These are phyloP conservation scores for Saccharomyces hybrid DNA, from an alignment of 1,139 yeast genomes.

Conservation along the genomic window DNA sequence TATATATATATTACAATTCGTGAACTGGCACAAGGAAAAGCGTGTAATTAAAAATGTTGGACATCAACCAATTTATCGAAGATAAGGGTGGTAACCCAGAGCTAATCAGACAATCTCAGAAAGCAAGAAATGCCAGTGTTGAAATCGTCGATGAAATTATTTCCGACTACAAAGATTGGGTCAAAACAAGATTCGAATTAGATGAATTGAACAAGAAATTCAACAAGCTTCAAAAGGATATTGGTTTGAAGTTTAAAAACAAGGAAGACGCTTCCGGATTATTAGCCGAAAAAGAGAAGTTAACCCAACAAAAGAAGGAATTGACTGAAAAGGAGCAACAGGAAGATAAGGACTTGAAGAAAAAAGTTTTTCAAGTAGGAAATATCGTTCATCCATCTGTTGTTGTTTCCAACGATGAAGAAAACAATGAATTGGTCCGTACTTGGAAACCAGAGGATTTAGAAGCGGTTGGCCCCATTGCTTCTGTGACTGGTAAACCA, in stretches of 20 bases:
- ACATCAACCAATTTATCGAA: constrained; percentile 79
- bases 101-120: constrained; percentile 76
- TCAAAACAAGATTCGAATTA: constrained; percentile 80
- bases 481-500: constrained; percentile 65
- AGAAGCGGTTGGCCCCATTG: constrained; percentile 50
- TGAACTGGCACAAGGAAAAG: not conserved
- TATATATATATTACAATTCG: not conserved
- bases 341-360: constrained; percentile 67
- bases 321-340: constrained; percentile 63
- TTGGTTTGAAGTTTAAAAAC: constrained; percentile 85
- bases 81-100: constrained; percentile 98
- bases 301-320: constrained; percentile 62
- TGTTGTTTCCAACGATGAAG: constrained; percentile 83
- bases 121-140: constrained; percentile 89
- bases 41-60: constrained; percentile 62
- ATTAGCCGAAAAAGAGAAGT: constrained; percentile 68
- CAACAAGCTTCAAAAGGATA: constrained; percentile 84
- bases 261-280: constrained; percentile 90
- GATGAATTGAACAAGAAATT: constrained; percentile 84
- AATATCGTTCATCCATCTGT: constrained; percentile 91
- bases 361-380: constrained; percentile 84
- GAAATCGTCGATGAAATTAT: constrained; percentile 95
- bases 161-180: constrained; percentile 86
- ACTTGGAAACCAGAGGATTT: constrained; percentile 74
- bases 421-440: constrained; percentile 76